Conservation (phyloP, 768 basidiomycete species). For the Antrodiella citrinella region DNA sequence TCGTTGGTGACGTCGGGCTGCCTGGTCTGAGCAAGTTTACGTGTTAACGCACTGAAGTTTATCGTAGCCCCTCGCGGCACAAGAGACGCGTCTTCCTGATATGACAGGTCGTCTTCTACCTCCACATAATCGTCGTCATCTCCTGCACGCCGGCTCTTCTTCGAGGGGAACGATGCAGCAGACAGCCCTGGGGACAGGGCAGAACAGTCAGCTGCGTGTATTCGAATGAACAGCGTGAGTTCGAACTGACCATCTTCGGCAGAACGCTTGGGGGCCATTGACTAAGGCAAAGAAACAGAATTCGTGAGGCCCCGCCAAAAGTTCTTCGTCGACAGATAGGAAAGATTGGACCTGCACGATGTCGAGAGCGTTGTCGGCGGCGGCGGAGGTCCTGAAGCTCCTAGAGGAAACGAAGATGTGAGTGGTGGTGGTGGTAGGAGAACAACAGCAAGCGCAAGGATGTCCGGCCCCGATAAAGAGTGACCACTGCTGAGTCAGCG, state of each 20-base stretch:
- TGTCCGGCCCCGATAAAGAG: not conserved
- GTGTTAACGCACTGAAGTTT: conserved; percentile 77
- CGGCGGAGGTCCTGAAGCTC: not conserved
- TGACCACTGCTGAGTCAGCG: conserved; percentile 14
- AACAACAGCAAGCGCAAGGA: too few species aligned
- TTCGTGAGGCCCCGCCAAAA: not conserved
- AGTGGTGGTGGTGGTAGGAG: not conserved
- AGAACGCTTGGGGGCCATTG: conserved; percentile 18
- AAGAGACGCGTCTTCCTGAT: conserved; percentile 28
- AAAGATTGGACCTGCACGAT: too few species aligned
- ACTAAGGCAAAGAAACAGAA: not conserved
- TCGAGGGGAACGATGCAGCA: conserved; percentile 24
- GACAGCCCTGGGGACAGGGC: not conserved
- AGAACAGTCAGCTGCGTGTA: not conserved
- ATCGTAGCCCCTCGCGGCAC: conserved; percentile 74
- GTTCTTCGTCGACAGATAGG: not conserved
- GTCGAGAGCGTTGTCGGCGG: not conserved
- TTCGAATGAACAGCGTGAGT: not conserved
- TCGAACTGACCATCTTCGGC: conserved; percentile 21
- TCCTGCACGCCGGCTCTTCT: conserved; percentile 35
- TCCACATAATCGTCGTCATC: conserved; percentile 53
- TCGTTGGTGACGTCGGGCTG: conserved; percentile 32
- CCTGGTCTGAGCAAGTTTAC: conserved; percentile 64
- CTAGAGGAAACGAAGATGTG: not conserved
- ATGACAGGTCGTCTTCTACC: conserved; percentile 48